These are phyloP conservation scores for Hamigera avellanea DNA, from an alignment of 495 filamentous ascomycete species.

Conservation along the genomic window DNA sequence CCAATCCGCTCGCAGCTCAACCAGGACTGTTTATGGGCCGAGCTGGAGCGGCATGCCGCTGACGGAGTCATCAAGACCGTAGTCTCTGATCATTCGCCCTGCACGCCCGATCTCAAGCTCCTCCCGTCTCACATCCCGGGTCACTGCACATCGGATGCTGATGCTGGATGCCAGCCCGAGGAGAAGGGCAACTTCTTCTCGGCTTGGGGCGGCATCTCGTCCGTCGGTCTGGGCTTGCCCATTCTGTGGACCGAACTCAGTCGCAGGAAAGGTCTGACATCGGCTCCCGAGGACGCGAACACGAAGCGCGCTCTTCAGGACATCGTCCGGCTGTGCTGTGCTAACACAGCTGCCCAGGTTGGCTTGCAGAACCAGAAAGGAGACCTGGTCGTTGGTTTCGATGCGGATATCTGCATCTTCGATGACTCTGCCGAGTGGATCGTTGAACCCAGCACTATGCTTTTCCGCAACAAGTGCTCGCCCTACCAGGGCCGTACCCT, in stretches of 20 bases:
- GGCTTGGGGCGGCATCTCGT: slow-evolving; percentile 93
- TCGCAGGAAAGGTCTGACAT: slow-evolving; percentile 36
- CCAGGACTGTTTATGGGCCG: slow-evolving; percentile 81
- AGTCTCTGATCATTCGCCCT: slow-evolving; percentile 95
- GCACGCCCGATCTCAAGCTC: slow-evolving; percentile 87
- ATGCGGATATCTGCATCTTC: slow-evolving; percentile 89
- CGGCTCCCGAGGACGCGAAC: slow-evolving; percentile 25
- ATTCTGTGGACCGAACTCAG: slow-evolving; percentile 80
- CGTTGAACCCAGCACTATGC: slow-evolving; percentile 57
- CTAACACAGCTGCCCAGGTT: slow-evolving; percentile 84
- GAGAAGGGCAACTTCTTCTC: slow-evolving; percentile 73
- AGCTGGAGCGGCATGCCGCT: slow-evolving; percentile 47
- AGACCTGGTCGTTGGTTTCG: slow-evolving; percentile 69
- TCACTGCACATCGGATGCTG: slow-evolving; percentile 16
- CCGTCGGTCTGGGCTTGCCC: slow-evolving; percentile 80
- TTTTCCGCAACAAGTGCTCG: slow-evolving; percentile 89
- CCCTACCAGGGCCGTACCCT: slow-evolving; percentile 83
- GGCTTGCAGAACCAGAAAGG: slow-evolving; percentile 78
- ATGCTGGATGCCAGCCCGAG: slow-evolving; percentile 15
- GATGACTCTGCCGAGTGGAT: slow-evolving; percentile 72
- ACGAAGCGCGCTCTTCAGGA: slow-evolving; percentile 48
- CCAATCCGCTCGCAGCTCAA: slow-evolving; percentile 79
- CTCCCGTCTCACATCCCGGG: slow-evolving; percentile 54
- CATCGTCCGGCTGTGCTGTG: slow-evolving; percentile 72
- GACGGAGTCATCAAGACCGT: slow-evolving; percentile 83